Evolutionary conservation across 106 monocot genomes (phyloP).

Genomic region (Allium cepa): DNA sequence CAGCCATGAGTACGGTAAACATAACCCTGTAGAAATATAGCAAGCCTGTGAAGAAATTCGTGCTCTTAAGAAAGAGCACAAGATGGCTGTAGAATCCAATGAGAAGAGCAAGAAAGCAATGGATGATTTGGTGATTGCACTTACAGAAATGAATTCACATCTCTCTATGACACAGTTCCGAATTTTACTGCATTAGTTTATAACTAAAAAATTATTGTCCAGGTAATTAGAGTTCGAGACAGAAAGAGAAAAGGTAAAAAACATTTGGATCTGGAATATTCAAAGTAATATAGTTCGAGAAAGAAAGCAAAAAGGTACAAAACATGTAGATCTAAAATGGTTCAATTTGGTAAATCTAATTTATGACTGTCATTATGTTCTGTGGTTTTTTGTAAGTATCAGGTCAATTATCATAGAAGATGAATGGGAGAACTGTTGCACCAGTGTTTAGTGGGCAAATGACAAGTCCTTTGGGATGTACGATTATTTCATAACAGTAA

Average conservation of each 20-base stretch:
- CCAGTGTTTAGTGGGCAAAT: no score
- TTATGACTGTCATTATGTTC: background rate
- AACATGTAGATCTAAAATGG: conserved; percentile 1
- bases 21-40: background rate
- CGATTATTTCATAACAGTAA: no score
- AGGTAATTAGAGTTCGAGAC: no score
- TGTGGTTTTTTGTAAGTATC: no score
- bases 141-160: conserved; percentile 47
- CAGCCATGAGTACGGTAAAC: background rate
- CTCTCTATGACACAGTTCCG: background rate
- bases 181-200: no score
- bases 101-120: conserved; percentile 84
- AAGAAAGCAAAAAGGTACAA: background rate
- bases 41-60: conserved; percentile 19
- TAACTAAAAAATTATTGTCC: no score
- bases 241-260: no score
- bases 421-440: no score
- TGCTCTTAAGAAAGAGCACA: conserved; percentile 30
- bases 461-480: no score
- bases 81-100: conserved; percentile 40
- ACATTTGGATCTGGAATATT: no score
- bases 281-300: no score
- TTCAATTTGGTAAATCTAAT: conserved; percentile 3
- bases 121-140: conserved; percentile 62
- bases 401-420: conserved; percentile 1